Evolutionary conservation across 2,329 filamentous ascomycete genomes (phyloP).

Genomic region (Scopulariopsis brevicaulis): DNA sequence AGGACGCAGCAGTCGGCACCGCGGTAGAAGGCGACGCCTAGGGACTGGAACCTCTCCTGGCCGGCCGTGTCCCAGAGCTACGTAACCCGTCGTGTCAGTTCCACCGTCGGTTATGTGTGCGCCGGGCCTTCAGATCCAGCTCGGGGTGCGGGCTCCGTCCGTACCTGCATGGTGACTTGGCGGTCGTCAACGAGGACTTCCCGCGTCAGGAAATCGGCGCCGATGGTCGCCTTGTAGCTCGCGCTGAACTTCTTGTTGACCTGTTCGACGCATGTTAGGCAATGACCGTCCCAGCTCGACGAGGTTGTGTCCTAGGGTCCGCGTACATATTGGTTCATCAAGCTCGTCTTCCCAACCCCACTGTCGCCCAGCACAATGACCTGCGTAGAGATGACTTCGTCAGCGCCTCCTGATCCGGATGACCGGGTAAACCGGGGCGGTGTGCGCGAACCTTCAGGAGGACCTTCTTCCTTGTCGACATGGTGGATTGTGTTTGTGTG

Average conservation of each 20-base stretch:
- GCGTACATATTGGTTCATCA: constrained; percentile 99
- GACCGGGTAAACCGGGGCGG: constrained; percentile 4
- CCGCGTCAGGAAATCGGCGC: constrained; percentile 95
- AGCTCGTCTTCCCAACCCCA: constrained; percentile 96
- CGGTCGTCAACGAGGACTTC: constrained; percentile 96
- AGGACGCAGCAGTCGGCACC: constrained; percentile 96
- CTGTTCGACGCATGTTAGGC: constrained; percentile 31
- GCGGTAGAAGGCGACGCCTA: constrained; percentile 95
- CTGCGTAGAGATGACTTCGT: constrained; percentile 31
- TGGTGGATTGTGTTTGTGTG: constrained; percentile 24
- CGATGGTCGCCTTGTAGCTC: constrained; percentile 99
- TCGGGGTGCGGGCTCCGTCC: constrained; percentile 5
- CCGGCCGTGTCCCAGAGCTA: constrained; percentile 97
- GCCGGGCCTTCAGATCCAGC: not conserved
- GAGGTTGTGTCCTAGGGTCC: constrained; percentile 4
- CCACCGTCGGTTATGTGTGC: not conserved
- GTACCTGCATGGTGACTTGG: constrained; percentile 95
- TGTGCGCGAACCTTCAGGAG: constrained; percentile 60
- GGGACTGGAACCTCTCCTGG: constrained; percentile 93
- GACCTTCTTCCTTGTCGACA: constrained; percentile 83
- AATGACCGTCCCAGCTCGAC: not conserved
- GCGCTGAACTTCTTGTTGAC: constrained; percentile 99
- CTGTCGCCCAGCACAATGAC: constrained; percentile 99
- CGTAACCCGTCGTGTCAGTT: constrained; percentile 2
- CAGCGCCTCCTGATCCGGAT: not conserved